Conservation (phyloP, 2,329 filamentous ascomycete genomes). For the Colletotrichum phormii region DNA sequence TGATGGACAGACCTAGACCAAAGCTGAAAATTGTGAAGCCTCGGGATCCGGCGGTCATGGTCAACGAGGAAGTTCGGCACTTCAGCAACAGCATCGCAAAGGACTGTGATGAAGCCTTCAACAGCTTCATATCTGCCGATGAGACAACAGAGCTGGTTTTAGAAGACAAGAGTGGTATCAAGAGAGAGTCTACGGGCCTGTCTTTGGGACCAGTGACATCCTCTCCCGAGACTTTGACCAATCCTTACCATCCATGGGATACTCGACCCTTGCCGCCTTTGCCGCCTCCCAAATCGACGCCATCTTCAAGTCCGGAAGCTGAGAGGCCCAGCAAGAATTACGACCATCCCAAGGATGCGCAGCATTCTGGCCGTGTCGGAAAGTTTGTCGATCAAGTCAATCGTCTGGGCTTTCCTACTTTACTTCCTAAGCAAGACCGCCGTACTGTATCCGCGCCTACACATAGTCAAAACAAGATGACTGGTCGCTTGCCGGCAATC, state of each 20-base stretch:
- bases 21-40: constrained; percentile 41
- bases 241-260: constrained; percentile 53
- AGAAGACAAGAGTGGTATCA: constrained; percentile 45
- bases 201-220: constrained; percentile 54
- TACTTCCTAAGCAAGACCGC: constrained; percentile 53
- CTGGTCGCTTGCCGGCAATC: constrained; percentile 60
- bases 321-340: background rate
- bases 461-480: constrained; percentile 53
- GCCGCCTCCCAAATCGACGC: constrained; percentile 42
- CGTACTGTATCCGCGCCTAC: constrained; percentile 64
- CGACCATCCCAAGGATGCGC: background rate
- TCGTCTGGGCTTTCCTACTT: constrained; percentile 44
- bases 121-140: constrained; percentile 66
- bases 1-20: constrained; percentile 37
- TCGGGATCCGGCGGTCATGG: constrained; percentile 43
- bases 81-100: constrained; percentile 88
- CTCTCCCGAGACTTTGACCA: constrained; percentile 44
- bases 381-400: constrained; percentile 38
- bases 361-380: constrained; percentile 31
- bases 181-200: constrained; percentile 54
- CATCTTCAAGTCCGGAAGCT: background rate
- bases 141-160: constrained; percentile 44
- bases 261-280: constrained; percentile 64
- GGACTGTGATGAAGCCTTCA: constrained; percentile 90
- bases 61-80: constrained; percentile 82